A percentile compares a stretch with the other conserved stretches of the same genome.
Conservation (phyloP, 1,284 basidiomycete species). For the Inonotus hispidus region DNA sequence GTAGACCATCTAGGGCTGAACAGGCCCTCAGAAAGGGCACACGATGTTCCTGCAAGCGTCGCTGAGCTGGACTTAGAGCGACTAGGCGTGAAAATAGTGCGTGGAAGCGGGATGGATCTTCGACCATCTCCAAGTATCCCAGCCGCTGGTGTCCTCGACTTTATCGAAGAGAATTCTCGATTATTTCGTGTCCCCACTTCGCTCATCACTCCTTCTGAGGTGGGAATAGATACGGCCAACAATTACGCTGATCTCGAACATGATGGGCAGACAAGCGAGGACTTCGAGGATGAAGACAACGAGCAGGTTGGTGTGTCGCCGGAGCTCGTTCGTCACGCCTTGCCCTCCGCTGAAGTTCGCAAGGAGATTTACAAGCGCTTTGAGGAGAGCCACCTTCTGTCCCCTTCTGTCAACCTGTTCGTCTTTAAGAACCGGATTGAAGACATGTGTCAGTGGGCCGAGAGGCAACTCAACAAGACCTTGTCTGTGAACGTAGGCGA, state of each 20-base stretch:
- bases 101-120: conserved; percentile 10
- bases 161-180: background rate
- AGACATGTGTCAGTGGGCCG: conserved; percentile 39
- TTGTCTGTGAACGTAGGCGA: background rate
- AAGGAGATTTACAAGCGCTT: conserved; percentile 5
- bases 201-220: background rate
- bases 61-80: background rate
- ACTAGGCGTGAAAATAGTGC: background rate
- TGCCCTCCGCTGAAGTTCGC: conserved; percentile 7
- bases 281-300: conserved; percentile 3
- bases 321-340: background rate
- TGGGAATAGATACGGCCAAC: no score
- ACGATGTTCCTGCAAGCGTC: background rate
- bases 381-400: conserved; percentile 9
- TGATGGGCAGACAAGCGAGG: no score
- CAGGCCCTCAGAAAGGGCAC: conserved; percentile 21
- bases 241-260: no score
- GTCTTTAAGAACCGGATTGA: conserved; percentile 43
- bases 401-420: conserved; percentile 45
- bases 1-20: conserved; percentile 42
- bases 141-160: conserved; percentile 9
- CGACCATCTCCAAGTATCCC: conserved; percentile 13
- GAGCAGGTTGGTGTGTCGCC: conserved; percentile 10
- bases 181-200: conserved; percentile 9
- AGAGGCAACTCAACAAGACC: conserved; percentile 4